Conservation (phyloP, 2,329 filamentous ascomycete genomes). For the Pseudocercospora macadamiae region DNA sequence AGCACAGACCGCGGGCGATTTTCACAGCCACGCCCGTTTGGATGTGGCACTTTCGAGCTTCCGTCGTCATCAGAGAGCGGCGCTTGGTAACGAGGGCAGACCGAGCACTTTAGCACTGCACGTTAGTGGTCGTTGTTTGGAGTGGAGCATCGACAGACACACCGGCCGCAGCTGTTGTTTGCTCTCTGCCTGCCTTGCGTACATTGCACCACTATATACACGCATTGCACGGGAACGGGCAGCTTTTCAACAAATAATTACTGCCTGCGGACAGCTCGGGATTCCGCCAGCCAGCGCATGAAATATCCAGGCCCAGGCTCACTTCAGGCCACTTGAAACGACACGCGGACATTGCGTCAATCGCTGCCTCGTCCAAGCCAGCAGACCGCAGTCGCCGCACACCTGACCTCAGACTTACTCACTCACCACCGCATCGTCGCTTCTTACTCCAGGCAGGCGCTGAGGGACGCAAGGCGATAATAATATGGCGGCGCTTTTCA, state of each 20-base stretch:
- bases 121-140: too few species aligned
- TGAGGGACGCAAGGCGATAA: not conserved
- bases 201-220: not conserved
- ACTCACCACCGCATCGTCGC: not conserved
- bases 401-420: not conserved
- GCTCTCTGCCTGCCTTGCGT: slow-evolving; percentile 1
- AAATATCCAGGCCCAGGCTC: not conserved
- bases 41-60: not conserved
- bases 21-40: not conserved
- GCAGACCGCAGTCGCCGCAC: slow-evolving; percentile 1
- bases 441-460: slow-evolving; percentile 4
- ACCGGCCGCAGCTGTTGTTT: too few species aligned
- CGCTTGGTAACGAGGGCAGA: not conserved
- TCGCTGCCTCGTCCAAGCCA: not conserved
- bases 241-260: not conserved
- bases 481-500: slow-evolving; percentile 63
- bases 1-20: not conserved
- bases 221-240: not conserved
- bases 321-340: not conserved
- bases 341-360: slow-evolving; percentile 7
- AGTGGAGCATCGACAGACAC: too few species aligned
- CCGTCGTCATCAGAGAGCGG: not conserved
- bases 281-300: not conserved
- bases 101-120: not conserved
- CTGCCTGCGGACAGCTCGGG: not conserved